Evolutionary conservation across 805 yeast genomes (phyloP), one percentile per base, ranked within the genome.

Genomic region (Starmerella vitae): DNA sequence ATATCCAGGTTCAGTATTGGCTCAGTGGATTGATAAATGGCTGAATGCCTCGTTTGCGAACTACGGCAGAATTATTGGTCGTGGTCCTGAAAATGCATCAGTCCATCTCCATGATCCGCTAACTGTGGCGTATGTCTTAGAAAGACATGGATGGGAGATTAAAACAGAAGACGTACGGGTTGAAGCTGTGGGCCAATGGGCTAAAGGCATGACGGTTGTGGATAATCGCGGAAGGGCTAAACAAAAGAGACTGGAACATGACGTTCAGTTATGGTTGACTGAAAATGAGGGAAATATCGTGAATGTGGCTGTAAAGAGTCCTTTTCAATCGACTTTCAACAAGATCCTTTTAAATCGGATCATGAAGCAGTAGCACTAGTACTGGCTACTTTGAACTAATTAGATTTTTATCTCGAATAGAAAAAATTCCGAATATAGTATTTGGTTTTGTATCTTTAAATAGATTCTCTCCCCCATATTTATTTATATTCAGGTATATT

Each of bases 51-150:
- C 49, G 12, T 49, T 46, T 26, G 45, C 39, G 4, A 48, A 46
- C 38, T 43, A 48, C 39, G 50, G 47, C 15, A 28, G 40, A 21
- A 45, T 54, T 13, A 39, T 47, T 3, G 53, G 51, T 33, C 26
- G 27, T 18, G 49, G 50, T 13, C 50, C 51, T 5, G 48, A 42
- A 10, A 44, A 45, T 20, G 47, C 50, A 12, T 39, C 33, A 17
- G 37, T 56, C 36, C 45, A 54, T 20, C 40, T 61, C 41, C 67
- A 63, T 35, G 67, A 63, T 41, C 67, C 67, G n/a, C 51, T 63
- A 29, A 60, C 66, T 3, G 50, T 56, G 17, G 60, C 51, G 38
- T 63, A 54, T 39, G 58, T 59, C 7, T 37, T 60, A n/a, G 33
- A 22, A 7, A 38, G 38, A 5, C 38, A 24, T 20, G 44, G 53